A percentile compares a stretch with the other conserved stretches of the same genome.
These are phyloP conservation scores for Ogataea glucozyma DNA, from an alignment of 805 yeast genomes.

Conservation along the genomic window DNA sequence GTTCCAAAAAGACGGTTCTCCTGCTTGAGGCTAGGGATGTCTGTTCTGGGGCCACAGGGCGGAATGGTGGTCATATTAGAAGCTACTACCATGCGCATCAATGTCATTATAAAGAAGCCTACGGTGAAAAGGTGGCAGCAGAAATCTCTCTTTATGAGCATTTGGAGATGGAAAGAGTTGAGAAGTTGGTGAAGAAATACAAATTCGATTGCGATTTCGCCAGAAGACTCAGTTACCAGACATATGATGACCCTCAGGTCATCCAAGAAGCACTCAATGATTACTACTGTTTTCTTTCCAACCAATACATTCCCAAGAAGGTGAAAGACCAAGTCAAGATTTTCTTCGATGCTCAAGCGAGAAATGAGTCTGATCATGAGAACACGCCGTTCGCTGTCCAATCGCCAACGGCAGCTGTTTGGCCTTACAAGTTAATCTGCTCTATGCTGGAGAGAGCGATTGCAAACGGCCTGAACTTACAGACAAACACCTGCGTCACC, in stretches of 20 bases:
- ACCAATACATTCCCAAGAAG: slow-evolving; percentile 31
- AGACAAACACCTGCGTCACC: slow-evolving; percentile 43
- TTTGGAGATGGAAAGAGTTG: slow-evolving; percentile 35
- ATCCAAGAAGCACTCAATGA: slow-evolving; percentile 21
- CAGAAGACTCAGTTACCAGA: slow-evolving; percentile 38
- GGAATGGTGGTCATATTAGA: slow-evolving; percentile 50
- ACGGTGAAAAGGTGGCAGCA: slow-evolving; percentile 34
- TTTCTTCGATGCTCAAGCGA: slow-evolving; percentile 34
- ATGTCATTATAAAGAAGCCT: slow-evolving; percentile 14
- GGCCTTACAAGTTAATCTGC: slow-evolving; percentile 46
- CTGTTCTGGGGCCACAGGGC: slow-evolving; percentile 45
- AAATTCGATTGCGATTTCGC: slow-evolving; percentile 41
- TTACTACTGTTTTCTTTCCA: slow-evolving; percentile 27
- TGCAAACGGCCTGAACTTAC: slow-evolving; percentile 40
- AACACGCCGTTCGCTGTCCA: slow-evolving; percentile 34
- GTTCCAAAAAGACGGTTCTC: slow-evolving; percentile 15
- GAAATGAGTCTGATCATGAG: slow-evolving; percentile 29
- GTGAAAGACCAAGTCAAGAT: slow-evolving; percentile 35
- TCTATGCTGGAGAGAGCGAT: slow-evolving; percentile 36
- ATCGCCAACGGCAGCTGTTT: slow-evolving; percentile 45
- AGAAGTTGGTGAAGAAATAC: slow-evolving; percentile 35
- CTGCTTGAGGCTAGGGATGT: slow-evolving; percentile 33
- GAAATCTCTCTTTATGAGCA: slow-evolving; percentile 39
- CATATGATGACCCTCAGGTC: slow-evolving; percentile 26
- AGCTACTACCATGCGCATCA: slow-evolving; percentile 33